Percentiles rank a stretch among this genome's conserved stretches.
Conservation (phyloP, 331 rosid species). For the Prunus yedoensis region DNA sequence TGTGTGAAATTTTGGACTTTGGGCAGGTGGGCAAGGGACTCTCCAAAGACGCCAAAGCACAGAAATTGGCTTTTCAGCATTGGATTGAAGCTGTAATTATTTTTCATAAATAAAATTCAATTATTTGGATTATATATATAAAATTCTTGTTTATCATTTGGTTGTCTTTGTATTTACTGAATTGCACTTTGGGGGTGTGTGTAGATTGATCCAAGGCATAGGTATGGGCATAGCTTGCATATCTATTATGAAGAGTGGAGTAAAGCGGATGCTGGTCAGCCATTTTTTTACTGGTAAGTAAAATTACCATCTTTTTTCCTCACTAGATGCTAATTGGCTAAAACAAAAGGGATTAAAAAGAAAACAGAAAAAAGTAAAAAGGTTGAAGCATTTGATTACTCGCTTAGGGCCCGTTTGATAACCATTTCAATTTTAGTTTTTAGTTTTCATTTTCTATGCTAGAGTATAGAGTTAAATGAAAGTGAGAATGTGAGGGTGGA, state of each 20-base stretch:
- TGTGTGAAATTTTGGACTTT: constrained; percentile 6
- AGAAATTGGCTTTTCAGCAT: constrained; percentile 89
- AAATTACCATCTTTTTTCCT: not conserved
- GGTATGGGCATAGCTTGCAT: constrained; percentile 91
- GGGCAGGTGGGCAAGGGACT: constrained; percentile 88
- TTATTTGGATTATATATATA: not conserved
- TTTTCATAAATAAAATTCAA: not conserved
- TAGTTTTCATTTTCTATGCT: too few species aligned
- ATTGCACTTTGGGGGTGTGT: constrained; percentile 1
- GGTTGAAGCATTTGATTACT: too few species aligned
- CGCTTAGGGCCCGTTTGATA: too few species aligned
- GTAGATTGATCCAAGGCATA: constrained; percentile 96
- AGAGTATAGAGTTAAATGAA: too few species aligned
- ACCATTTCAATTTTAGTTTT: too few species aligned
- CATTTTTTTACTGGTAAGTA: constrained; percentile 85
- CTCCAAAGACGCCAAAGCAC: constrained; percentile 82
- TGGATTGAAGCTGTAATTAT: constrained; percentile 92
- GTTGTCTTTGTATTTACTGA: constrained; percentile 1
- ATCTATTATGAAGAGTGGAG: constrained; percentile 76
- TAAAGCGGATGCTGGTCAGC: constrained; percentile 77
- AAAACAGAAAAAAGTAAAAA: too few species aligned
- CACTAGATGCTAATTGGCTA: too few species aligned
- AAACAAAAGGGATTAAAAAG: too few species aligned
- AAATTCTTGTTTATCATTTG: not conserved
- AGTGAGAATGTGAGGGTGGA: too few species aligned